phyloP scores from a whole-genome alignment of 345 rosid genomes.

The Anastatica hierochuntica region DNA sequence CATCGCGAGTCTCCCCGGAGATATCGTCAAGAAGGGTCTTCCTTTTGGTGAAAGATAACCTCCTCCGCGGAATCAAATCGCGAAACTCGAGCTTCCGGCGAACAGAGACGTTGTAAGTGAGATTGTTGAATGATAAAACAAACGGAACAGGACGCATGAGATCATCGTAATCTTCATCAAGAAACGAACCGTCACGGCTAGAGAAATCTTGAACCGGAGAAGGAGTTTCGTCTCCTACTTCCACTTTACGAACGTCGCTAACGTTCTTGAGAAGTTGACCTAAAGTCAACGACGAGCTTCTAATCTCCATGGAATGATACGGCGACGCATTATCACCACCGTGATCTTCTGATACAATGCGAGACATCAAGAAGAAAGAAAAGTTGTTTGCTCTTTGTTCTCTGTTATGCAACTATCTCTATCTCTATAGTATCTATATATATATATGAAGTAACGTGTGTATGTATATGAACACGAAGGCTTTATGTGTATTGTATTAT shows the following conservation, averaged over 20 bases:
- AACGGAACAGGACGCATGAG: slow-evolving; percentile 46
- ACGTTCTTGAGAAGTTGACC: slow-evolving; percentile 67
- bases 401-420: neutral
- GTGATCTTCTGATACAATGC: slow-evolving; percentile 28
- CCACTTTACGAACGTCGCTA: slow-evolving; percentile 48
- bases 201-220: slow-evolving; percentile 34
- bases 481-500: neutral
- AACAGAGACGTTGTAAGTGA: slow-evolving; percentile 61
- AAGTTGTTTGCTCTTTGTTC: neutral
- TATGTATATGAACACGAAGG: slow-evolving; percentile 7
- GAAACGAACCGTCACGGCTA: slow-evolving; percentile 20
- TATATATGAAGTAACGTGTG: neutral
- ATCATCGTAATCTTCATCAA: slow-evolving; percentile 7
- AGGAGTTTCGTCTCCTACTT: slow-evolving; percentile 63
- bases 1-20: slow-evolving; percentile 81
- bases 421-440: neutral
- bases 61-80: slow-evolving; percentile 15
- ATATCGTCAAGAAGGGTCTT: slow-evolving; percentile 66
- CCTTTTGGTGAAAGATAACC: slow-evolving; percentile 31
- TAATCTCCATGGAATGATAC: slow-evolving; percentile 38
- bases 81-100: slow-evolving; percentile 41
- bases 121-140: slow-evolving; percentile 60
- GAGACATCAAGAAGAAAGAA: slow-evolving; percentile 31
- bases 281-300: slow-evolving; percentile 39
- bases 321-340: slow-evolving; percentile 15